Conservation (phyloP, 371 early-diverging fungal species). For the Catenaria anguillulae region DNA sequence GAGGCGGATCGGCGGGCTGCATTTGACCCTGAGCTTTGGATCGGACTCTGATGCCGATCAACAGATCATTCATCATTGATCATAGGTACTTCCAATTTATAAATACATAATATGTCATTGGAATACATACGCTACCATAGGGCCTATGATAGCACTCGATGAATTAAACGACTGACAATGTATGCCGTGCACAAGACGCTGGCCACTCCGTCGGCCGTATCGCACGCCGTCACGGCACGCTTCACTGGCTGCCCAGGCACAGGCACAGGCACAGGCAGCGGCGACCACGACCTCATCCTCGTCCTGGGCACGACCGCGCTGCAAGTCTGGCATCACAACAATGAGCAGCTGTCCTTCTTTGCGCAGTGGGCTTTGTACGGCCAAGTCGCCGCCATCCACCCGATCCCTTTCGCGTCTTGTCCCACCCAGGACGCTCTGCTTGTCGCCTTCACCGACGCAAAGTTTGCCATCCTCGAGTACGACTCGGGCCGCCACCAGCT, state of each 20-base stretch:
- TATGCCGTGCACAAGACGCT: background rate
- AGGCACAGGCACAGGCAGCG: too few relatives aligned
- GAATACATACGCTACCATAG: too few relatives aligned
- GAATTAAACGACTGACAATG: too few relatives aligned
- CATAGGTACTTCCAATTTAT: too few relatives aligned
- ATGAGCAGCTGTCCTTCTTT: background rate
- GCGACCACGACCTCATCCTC: background rate
- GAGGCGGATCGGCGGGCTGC: too few relatives aligned
- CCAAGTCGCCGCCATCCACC: background rate
- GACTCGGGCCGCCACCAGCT: background rate
- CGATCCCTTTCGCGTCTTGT: background rate
- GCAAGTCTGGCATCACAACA: background rate
- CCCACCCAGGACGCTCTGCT: background rate
- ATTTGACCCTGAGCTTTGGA: too few relatives aligned
- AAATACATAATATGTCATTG: too few relatives aligned
- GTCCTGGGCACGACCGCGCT: background rate
- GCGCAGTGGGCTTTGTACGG: background rate
- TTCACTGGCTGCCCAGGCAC: too few relatives aligned
- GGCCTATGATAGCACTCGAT: too few relatives aligned
- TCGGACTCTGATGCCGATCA: too few relatives aligned
- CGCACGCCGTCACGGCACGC: background rate
- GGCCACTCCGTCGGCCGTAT: background rate
- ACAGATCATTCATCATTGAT: too few relatives aligned
- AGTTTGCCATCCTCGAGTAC: background rate
- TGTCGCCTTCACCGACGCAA: background rate